Conservation (phyloP, 306 rosid species). For the Prinsepia uniflora region DNA sequence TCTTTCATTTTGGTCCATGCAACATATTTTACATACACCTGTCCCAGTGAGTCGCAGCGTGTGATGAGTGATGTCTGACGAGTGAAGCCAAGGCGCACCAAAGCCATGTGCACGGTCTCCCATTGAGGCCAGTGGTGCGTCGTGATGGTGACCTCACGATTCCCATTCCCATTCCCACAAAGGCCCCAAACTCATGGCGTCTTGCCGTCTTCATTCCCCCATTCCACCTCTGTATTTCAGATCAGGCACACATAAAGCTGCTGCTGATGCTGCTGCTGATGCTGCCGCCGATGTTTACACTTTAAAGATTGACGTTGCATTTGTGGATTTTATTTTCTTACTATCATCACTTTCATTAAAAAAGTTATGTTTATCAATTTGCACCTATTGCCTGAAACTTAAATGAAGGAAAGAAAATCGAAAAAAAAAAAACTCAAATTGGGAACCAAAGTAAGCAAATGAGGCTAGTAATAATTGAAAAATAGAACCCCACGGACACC, state of each 20-base stretch:
- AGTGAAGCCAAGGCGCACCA: not conserved
- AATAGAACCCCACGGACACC: too few species aligned
- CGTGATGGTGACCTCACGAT: constrained; percentile 9
- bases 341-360: too few species aligned
- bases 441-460: too few species aligned
- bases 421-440: too few species aligned
- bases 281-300: too few species aligned
- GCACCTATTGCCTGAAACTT: too few species aligned
- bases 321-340: too few species aligned
- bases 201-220: not conserved
- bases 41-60: not conserved
- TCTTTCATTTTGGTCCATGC: not conserved
- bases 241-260: not conserved
- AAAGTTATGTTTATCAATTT: too few species aligned
- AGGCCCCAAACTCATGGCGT: not conserved
- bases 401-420: too few species aligned
- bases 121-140: not conserved
- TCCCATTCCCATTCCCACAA: not conserved
- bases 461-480: too few species aligned
- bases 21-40: not conserved
- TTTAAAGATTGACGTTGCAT: too few species aligned
- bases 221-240: not conserved
- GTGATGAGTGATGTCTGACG: not conserved
- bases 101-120: constrained; percentile 29
- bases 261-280: not conserved